Conservation (phyloP, 176 grass and related monocot species). For the Triticum turgidum region DNA sequence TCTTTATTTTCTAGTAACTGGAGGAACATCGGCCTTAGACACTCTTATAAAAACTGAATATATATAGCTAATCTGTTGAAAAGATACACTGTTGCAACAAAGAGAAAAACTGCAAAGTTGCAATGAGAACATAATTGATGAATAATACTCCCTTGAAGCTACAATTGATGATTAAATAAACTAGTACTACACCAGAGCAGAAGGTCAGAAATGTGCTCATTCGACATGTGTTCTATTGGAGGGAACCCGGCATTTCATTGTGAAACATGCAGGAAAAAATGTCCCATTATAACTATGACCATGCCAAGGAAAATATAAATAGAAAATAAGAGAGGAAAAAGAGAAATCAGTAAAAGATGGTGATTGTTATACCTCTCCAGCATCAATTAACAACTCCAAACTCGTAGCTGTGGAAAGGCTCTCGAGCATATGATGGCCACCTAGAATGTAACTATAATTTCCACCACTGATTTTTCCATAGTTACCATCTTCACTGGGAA, state of each 20-base stretch:
- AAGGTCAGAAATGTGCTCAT: background rate
- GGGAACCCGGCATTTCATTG: background rate
- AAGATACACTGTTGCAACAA: background rate
- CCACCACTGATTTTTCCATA: background rate
- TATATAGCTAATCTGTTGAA: background rate
- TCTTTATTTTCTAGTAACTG: background rate
- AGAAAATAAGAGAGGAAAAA: no score
- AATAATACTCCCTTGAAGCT: background rate
- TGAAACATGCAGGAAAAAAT: background rate
- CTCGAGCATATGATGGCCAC: background rate
- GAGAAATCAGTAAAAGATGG: no score
- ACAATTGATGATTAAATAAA: background rate
- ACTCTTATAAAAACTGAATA: background rate
- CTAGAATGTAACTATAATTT: background rate
- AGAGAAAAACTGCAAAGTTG: background rate
- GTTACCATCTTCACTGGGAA: background rate
- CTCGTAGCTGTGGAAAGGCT: no score
- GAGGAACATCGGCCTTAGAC: background rate
- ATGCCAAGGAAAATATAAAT: no score
- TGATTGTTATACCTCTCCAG: no score
- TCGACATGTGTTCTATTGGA: background rate
- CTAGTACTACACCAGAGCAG: background rate
- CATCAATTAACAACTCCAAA: no score
- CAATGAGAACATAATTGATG: background rate
- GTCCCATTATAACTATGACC: no score